A percentile compares a stretch with the other conserved stretches of the same genome.
phyloP scores from a whole-genome alignment of 2,329 filamentous ascomycete genomes.

The Cladophialophora psammophila region DNA sequence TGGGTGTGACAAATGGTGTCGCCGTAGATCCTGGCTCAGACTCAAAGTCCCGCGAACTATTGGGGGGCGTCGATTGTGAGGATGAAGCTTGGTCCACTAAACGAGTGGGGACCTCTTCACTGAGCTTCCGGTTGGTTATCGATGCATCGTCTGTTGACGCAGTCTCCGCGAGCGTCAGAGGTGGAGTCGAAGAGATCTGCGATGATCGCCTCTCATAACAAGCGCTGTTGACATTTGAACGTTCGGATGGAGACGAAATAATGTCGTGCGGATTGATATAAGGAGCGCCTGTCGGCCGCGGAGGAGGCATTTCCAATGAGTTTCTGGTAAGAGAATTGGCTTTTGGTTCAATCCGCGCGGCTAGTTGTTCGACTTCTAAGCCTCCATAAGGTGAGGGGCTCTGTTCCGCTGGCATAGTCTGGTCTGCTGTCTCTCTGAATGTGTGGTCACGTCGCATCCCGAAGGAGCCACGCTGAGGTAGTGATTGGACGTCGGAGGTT shows the following conservation, averaged over 20 bases:
- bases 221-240: not conserved
- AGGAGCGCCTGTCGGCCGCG: not conserved
- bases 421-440: not conserved
- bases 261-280: not conserved
- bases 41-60: not conserved
- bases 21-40: not conserved
- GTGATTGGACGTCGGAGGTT: constrained; percentile 1
- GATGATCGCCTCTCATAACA: not conserved
- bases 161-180: constrained; percentile 10
- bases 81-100: not conserved
- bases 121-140: not conserved
- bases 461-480: constrained; percentile 1
- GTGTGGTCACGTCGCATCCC: not conserved
- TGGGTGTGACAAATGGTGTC: not conserved
- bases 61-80: constrained; percentile 1
- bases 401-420: not conserved
- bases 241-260: not conserved
- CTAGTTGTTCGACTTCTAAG: not conserved
- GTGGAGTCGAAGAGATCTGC: constrained; percentile 7
- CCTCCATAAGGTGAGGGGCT: not conserved
- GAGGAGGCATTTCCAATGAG: not conserved
- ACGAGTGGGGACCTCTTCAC: not conserved
- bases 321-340: not conserved
- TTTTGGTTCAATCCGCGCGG: not conserved
- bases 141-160: constrained; percentile 6